phyloP scores from a whole-genome alignment of 352 stramenopile genomes.

The Phytophthora agathidicida region DNA sequence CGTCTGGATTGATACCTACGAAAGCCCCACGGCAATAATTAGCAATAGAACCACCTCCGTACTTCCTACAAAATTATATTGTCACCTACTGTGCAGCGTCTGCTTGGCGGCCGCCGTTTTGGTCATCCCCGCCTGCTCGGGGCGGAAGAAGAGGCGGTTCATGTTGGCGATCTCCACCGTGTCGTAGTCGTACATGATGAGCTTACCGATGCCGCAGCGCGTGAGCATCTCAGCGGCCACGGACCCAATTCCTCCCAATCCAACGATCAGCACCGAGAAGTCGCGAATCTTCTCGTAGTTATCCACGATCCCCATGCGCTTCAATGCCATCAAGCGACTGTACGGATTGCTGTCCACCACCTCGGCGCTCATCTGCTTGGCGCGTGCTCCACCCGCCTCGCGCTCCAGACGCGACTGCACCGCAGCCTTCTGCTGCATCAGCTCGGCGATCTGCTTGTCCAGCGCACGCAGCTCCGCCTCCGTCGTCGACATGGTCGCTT shows the following conservation, averaged over 20 bases:
- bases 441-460: constrained; percentile 71
- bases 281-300: constrained; percentile 90
- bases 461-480: constrained; percentile 60
- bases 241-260: constrained; percentile 85
- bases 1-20: constrained; percentile 88
- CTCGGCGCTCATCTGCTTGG: constrained; percentile 75
- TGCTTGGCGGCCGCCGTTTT: constrained; percentile 90
- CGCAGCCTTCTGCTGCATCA: constrained; percentile 76
- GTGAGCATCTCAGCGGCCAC: constrained; percentile 91
- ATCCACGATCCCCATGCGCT: constrained; percentile 91
- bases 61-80: background rate
- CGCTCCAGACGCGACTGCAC: constrained; percentile 61
- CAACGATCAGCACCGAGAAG: constrained; percentile 84
- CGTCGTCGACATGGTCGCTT: constrained; percentile 25
- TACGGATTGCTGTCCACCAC: constrained; percentile 90
- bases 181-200: constrained; percentile 93
- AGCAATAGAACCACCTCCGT: background rate
- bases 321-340: constrained; percentile 89
- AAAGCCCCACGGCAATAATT: background rate
- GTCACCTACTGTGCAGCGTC: constrained; percentile 76
- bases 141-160: constrained; percentile 92
- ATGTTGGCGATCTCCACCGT: constrained; percentile 92
- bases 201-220: constrained; percentile 89
- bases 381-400: constrained; percentile 34
- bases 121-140: constrained; percentile 85